Evolutionary conservation across 176 grass and related monocot species (phyloP).

Genomic region (Avena eriantha): DNA sequence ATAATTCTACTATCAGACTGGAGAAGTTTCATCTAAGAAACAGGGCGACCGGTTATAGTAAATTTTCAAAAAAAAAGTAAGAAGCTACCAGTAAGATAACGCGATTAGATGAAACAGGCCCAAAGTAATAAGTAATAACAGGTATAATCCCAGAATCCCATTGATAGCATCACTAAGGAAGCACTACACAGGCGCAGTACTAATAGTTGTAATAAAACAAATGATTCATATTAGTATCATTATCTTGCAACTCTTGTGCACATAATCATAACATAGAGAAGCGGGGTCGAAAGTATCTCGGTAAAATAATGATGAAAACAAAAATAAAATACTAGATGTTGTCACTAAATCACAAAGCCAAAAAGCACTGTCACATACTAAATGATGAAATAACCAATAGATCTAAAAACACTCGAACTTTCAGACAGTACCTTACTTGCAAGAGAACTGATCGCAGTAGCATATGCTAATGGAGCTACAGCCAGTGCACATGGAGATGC

Average conservation of each 20-base stretch:
- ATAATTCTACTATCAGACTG: conserved; percentile 21
- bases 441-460: conserved; percentile 95
- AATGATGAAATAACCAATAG: conserved; percentile 2
- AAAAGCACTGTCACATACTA: not conserved
- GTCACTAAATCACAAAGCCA: not conserved
- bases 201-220: conserved; percentile 30
- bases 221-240: not conserved
- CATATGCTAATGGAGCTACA: conserved; percentile 97
- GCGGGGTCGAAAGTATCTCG: not conserved
- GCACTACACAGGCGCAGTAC: not conserved
- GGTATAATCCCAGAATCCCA: not conserved
- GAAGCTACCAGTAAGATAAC: conserved; percentile 8
- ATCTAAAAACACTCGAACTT: conserved; percentile 15
- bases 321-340: conserved; percentile 8
- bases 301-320: conserved; percentile 9
- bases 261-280: conserved; percentile 2
- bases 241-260: not conserved
- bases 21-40: conserved; percentile 38
- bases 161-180: not conserved
- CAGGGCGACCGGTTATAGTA: not conserved
- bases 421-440: conserved; percentile 84
- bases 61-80: not conserved
- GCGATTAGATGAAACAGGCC: not conserved
- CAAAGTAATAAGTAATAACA: not conserved
- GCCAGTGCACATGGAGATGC: conserved; percentile 97